A percentile compares a stretch with the other conserved stretches of the same genome.
These are phyloP conservation scores for Gloeostereum incarnatum DNA, from an alignment of 768 basidiomycete genomes.

Conservation along the genomic window DNA sequence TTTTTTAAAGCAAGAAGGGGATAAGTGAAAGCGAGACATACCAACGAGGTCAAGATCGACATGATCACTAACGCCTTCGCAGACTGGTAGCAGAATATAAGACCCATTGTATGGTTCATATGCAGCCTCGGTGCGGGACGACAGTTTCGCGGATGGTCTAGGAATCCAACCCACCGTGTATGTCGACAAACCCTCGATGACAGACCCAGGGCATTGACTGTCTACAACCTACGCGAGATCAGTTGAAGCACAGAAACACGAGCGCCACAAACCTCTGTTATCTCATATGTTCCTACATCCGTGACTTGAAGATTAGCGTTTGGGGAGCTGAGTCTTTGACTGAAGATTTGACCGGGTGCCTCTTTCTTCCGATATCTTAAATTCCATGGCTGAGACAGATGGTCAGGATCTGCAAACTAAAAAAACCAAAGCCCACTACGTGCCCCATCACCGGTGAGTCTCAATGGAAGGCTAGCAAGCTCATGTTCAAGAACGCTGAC, in stretches of 20 bases:
- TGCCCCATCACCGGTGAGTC: conserved; percentile 88
- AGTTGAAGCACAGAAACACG: not conserved
- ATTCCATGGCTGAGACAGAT: conserved; percentile 67
- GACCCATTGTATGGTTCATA: conserved; percentile 65
- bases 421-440: too few relatives aligned
- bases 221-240: conserved; percentile 58
- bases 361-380: conserved; percentile 60
- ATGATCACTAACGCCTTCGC: conserved; percentile 73
- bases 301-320: conserved; percentile 71
- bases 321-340: conserved; percentile 38
- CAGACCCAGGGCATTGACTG: conserved; percentile 74
- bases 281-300: conserved; percentile 69
- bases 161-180: conserved; percentile 77
- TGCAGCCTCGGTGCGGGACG: conserved; percentile 41
- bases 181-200: conserved; percentile 47
- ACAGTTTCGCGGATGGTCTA: conserved; percentile 64
- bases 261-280: conserved; percentile 45
- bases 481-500: conserved; percentile 70
- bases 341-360: conserved; percentile 27
- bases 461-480: conserved; percentile 61
- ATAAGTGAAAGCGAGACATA: conserved; percentile 16
- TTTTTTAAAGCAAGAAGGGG: not conserved
- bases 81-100: conserved; percentile 67
- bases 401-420: too few relatives aligned
- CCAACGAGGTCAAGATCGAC: conserved; percentile 81